These are phyloP conservation scores for Heliamphora exappendiculata DNA, from an alignment of 148 eudicot genomes.

Conservation along the genomic window DNA sequence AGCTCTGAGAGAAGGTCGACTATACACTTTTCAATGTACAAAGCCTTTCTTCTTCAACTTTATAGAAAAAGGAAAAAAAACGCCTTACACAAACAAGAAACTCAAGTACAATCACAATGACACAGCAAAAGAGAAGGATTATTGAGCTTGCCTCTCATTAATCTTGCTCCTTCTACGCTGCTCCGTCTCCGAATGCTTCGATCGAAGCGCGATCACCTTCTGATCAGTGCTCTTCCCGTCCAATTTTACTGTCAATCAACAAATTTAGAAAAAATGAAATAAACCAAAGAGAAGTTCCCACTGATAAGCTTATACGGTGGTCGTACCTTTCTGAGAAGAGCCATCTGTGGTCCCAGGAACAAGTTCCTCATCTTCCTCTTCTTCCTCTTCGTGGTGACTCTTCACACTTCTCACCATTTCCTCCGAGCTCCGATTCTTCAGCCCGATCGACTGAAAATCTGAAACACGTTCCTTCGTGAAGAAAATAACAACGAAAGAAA, in stretches of 20 bases:
- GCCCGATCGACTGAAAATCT: background rate
- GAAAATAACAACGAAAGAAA: background rate
- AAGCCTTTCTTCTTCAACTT: background rate
- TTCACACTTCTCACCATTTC: slow-evolving; percentile 39
- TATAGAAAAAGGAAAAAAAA: too few species aligned
- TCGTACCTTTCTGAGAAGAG: slow-evolving; percentile 51
- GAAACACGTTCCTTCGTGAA: background rate
- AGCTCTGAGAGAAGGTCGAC: background rate
- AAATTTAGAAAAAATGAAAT: background rate
- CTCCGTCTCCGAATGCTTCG: slow-evolving; percentile 95
- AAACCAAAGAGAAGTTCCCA: background rate
- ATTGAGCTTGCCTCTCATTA: slow-evolving; percentile 63
- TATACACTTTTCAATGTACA: background rate
- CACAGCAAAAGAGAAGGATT: background rate
- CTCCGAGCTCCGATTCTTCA: background rate
- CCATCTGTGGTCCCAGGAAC: slow-evolving; percentile 37
- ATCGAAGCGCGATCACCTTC: slow-evolving; percentile 46
- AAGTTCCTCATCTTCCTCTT: slow-evolving; percentile 47
- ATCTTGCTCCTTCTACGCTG: slow-evolving; percentile 91
- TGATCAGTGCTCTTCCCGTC: slow-evolving; percentile 50
- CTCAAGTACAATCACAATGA: background rate
- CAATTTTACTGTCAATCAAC: slow-evolving; percentile 19
- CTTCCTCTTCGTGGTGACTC: slow-evolving; percentile 39
- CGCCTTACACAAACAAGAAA: background rate
- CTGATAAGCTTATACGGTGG: background rate